Base-by-base conservation (phyloP, 495 filamentous ascomycete genomes). In the Lophiostoma macrostomum region DNA sequence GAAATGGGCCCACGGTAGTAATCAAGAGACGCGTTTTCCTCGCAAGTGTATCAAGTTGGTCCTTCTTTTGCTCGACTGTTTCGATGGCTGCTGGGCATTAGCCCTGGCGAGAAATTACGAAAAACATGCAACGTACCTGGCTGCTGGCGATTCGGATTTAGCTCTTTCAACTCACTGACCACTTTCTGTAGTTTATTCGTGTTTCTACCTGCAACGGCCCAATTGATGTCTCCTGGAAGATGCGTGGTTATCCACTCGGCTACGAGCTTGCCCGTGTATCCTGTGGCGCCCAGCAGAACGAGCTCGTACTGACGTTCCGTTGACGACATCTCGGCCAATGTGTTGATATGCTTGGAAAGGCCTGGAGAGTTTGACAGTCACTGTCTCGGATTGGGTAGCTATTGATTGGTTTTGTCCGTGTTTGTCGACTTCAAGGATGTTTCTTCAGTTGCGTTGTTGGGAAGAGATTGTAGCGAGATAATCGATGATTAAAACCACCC, bases 171-270 rank as follows among this genome's bases (percentile, higher is more conserved):
- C 48, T 85, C 78, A 55, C 80, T 69, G n/a, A 80, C 78, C 20
- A 95, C 69, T 18, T 70, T 63, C 54, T 85, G 76, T 11, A 97
- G 76, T 67, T 94, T 96, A 36, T 71, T 65, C 20, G 73, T 69
- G 6, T 88, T 91, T 23, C 91, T 85, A 14, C 91, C 91, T 8
- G 90, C 88, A 39, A 96, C 73, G 20, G 90, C 91, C 91, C 91
- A 97, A 73, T 81, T 90, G 20, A 95, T 67, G 65, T 86, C 73
- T 6, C 88, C 91, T 1, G 91, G 89, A 1, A 88, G 77, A 48
- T 80, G 69, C 31, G 77, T 77, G 32, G 84, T 75, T 53, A 96
- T 88, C 65, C 93, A 78, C 66, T 95, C 83, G 34, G 84, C 86
- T 29, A 80, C 83, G 23, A 86, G 72, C 58, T 81, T 83, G 10